Evolutionary conservation across 1,284 basidiomycete genomes (phyloP).

Genomic region (Fomitopsis schrenkii): DNA sequence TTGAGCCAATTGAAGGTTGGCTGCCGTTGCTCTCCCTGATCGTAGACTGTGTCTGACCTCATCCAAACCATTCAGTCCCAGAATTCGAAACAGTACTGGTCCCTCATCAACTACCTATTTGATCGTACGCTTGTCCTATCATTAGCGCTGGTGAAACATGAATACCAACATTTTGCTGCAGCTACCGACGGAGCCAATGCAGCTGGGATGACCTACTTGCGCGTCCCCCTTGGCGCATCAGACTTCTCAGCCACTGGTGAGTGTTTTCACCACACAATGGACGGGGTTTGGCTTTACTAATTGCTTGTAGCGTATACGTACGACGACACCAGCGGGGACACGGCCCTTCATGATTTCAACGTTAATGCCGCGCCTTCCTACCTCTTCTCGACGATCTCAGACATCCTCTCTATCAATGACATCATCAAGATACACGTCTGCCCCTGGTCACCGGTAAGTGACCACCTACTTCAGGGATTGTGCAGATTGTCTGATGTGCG

Average conservation of each 20-base stretch:
- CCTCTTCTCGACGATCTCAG: constrained; percentile 40
- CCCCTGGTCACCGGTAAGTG: constrained; percentile 48
- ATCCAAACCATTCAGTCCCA: neutral
- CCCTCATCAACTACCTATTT: neutral
- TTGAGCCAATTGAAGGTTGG: constrained; percentile 42
- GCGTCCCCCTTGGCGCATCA: neutral
- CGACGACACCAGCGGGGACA: constrained; percentile 41
- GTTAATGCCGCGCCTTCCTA: constrained; percentile 39
- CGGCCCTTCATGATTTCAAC: constrained; percentile 37
- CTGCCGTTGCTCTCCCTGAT: neutral
- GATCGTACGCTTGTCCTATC: neutral
- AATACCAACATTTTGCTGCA: neutral
- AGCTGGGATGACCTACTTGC: neutral
- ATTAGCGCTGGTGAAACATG: neutral
- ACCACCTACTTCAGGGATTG: neutral
- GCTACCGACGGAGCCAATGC: constrained; percentile 1
- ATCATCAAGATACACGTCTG: constrained; percentile 38
- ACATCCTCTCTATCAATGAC: constrained; percentile 41
- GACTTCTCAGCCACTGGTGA: constrained; percentile 36
- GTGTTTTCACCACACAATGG: neutral
- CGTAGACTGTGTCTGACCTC: neutral
- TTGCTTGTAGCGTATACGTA: constrained; percentile 38
- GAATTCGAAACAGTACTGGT: neutral
- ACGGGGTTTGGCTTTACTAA: neutral
- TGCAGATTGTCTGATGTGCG: neutral